Evolutionary conservation across 495 filamentous ascomycete genomes (phyloP), one percentile per base, ranked within the genome.

Genomic region (Penicillium longicatenatum): DNA sequence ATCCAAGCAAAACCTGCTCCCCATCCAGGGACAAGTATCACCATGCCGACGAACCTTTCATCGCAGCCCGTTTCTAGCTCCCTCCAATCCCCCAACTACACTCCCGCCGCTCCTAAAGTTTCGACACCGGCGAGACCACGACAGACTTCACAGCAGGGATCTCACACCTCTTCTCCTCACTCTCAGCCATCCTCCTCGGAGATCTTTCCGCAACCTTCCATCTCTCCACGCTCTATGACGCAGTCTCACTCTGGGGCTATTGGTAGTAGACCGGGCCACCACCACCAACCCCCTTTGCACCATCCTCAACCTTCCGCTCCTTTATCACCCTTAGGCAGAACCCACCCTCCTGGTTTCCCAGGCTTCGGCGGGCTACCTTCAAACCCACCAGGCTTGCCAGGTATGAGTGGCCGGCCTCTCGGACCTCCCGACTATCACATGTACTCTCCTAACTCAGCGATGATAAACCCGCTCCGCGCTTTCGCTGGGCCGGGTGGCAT

Each of bases 61-160:
- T 65, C 80, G 17, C 71, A 77, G 30, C 71, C 74, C 22, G 61
- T 71, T 50, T 67, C 74, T 19, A 54, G 54, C 17, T 67, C 62
- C 17, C 80, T 85, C 58, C 83, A 84, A 19, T 98, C 94, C 20
- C 95, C 95, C 14, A 89, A 89, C 65, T 78, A 92, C 35, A 72
- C 90, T 6, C 93, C 94, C 6, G 85, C 84, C 37, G 74, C 95
- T 41, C 88, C 93, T 1, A 97, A 97, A 69, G 85, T 85, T 42
- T 84, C 91, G 4, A 93, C 91, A 21, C 90, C 92, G 14, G 86
- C 82, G 55, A 87, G 89, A 45, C 77, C 83, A 33, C 86, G 92
- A 17, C 90, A 92, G 55, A 65, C 83, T 22, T 96, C 93, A 14
- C 90, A 93, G 53, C 91, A 96, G 69, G 90, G 85, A 30, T 89